Percentiles rank a stretch among this genome's conserved stretches.
Evolutionary conservation across 495 filamentous ascomycete genomes (phyloP).

Genomic region (Aspergillus biplanus): DNA sequence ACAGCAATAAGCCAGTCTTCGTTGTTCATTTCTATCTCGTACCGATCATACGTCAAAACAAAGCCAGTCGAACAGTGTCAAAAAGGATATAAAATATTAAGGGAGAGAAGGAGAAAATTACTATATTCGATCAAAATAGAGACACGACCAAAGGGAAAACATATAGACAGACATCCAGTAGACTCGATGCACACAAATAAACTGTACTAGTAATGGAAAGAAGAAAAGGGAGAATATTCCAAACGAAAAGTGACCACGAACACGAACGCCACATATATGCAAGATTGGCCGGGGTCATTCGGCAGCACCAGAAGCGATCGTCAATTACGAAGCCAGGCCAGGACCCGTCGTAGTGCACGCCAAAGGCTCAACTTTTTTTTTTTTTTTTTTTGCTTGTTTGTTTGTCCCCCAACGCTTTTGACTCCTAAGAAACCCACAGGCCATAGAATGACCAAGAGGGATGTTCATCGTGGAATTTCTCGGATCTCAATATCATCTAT

Average conservation of each 20-base stretch:
- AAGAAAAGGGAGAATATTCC: conserved; percentile 10
- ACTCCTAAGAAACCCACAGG: neutral
- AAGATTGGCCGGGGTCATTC: conserved; percentile 16
- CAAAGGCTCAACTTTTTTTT: neutral
- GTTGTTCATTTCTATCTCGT: conserved; percentile 10
- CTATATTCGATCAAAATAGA: conserved; percentile 14
- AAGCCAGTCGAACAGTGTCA: conserved; percentile 1
- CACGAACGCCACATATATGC: conserved; percentile 35
- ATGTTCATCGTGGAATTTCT: conserved; percentile 27
- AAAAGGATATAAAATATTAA: neutral
- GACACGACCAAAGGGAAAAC: conserved; percentile 15
- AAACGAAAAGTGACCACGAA: conserved; percentile 19
- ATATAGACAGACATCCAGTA: conserved; percentile 20
- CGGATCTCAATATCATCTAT: conserved; percentile 35
- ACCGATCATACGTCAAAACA: conserved; percentile 6
- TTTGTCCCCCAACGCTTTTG: neutral
- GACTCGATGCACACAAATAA: conserved; percentile 14
- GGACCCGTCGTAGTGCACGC: neutral
- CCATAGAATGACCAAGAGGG: neutral
- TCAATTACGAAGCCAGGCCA: neutral
- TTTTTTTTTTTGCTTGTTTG: neutral
- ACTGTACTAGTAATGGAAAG: conserved; percentile 11
- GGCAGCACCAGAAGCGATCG: neutral
- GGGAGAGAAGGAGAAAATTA: conserved; percentile 1
- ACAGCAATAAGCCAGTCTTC: neutral